Evolutionary conservation across 106 monocot species (phyloP).

Genomic region (Allium sativum): DNA sequence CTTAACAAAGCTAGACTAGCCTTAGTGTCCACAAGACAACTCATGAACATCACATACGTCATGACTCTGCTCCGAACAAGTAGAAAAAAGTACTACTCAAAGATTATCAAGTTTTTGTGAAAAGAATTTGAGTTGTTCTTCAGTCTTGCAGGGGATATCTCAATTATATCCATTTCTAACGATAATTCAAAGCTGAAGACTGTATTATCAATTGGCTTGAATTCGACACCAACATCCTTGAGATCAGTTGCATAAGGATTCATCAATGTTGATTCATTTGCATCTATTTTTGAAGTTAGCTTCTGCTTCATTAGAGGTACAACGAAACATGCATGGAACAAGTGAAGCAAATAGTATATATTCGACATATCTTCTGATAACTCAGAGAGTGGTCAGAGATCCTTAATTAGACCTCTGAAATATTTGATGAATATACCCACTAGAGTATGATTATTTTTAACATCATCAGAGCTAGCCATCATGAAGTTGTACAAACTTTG

Average conservation of each 20-base stretch:
- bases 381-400: too few species aligned
- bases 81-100: constrained; percentile 1
- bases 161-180: not conserved
- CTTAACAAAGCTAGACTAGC: constrained; percentile 16
- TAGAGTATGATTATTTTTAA: not conserved
- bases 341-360: constrained; percentile 6
- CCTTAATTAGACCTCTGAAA: not conserved
- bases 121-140: constrained; percentile 9
- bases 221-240: not conserved
- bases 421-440: not conserved
- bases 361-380: not conserved
- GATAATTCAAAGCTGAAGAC: constrained; percentile 3
- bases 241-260: constrained; percentile 2
- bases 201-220: not conserved
- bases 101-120: not conserved
- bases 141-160: constrained; percentile 3
- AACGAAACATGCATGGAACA: constrained; percentile 8
- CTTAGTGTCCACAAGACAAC: not conserved
- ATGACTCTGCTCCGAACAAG: constrained; percentile 21
- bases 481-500: not conserved
- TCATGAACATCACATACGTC: constrained; percentile 28
- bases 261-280: constrained; percentile 4
- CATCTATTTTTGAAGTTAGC: not conserved
- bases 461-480: not conserved
- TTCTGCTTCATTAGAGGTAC: not conserved